A percentile compares a stretch with the other conserved stretches of the same genome.
phyloP scores from a whole-genome alignment of 352 stramenopile genomes.

The Phytophthora pseudosyringae region DNA sequence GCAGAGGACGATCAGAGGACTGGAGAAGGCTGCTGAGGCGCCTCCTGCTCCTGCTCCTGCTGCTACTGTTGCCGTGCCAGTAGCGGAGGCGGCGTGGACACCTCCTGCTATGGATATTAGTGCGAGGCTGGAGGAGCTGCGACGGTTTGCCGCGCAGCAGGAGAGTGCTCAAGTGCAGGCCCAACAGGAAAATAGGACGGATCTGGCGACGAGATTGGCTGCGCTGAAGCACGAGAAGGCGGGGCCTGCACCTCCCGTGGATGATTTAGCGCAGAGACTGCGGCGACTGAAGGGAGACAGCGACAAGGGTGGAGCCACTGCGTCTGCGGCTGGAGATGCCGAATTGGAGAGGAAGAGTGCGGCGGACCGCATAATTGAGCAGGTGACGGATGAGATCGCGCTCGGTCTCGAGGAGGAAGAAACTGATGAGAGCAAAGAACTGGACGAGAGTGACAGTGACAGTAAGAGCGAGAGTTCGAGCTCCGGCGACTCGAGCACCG shows the following conservation, averaged over 20 bases:
- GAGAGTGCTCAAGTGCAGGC: constrained; percentile 3
- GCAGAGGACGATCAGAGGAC: constrained; percentile 34
- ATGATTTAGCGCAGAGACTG: constrained; percentile 48
- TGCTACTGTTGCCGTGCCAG: background rate
- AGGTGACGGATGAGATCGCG: constrained; percentile 65
- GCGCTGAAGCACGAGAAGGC: constrained; percentile 55
- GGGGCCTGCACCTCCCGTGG: constrained; percentile 22
- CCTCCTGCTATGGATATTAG: constrained; percentile 33
- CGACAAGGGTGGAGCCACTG: background rate
- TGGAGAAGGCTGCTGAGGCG: constrained; percentile 15
- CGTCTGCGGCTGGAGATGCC: background rate
- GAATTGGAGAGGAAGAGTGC: constrained; percentile 22
- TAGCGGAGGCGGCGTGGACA: background rate
- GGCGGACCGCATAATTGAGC: constrained; percentile 60
- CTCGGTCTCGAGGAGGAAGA: constrained; percentile 57
- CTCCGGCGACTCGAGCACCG: constrained; percentile 1
- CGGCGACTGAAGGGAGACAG: constrained; percentile 38
- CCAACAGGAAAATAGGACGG: constrained; percentile 14
- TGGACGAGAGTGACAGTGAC: constrained; percentile 19
- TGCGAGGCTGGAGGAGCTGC: constrained; percentile 48
- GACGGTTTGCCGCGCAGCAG: constrained; percentile 42
- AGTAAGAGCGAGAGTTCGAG: constrained; percentile 23
- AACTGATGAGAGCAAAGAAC: constrained; percentile 22
- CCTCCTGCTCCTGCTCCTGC: background rate
- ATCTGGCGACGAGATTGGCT: constrained; percentile 50